phyloP scores from a whole-genome alignment of 441 rosid species.

The Aquilaria agallochum region DNA sequence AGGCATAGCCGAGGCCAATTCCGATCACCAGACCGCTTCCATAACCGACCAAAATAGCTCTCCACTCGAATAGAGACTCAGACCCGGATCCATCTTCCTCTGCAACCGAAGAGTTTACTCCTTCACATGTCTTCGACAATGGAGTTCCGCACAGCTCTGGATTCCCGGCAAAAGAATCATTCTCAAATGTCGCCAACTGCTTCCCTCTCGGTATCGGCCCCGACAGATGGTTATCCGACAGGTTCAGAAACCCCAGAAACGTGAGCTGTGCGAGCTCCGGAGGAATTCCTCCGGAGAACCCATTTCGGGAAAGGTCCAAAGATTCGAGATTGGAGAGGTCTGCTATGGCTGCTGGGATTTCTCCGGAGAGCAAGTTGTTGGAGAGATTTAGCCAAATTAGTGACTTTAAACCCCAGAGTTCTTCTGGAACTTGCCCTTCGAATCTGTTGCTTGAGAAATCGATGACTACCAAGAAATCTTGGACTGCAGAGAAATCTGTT shows the following conservation, averaged over 20 bases:
- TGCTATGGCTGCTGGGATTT: conserved; percentile 9
- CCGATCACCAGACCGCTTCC: conserved; percentile 14
- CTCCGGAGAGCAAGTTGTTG: conserved; percentile 12
- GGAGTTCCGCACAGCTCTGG: conserved; percentile 10
- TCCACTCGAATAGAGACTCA: conserved; percentile 8
- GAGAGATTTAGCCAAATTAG: conserved; percentile 14
- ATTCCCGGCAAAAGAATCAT: conserved; percentile 3
- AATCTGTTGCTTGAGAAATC: conserved; percentile 2
- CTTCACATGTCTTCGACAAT: conserved; percentile 5
- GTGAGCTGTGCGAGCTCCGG: conserved; percentile 1
- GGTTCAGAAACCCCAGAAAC: conserved; percentile 5
- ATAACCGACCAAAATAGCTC: conserved; percentile 5
- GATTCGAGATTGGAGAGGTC: conserved; percentile 4
- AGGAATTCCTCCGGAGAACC: conserved; percentile 17
- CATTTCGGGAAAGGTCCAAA: conserved; percentile 22
- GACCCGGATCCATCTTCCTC: neutral
- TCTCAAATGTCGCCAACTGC: conserved; percentile 15
- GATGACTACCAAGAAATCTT: too few relatives aligned
- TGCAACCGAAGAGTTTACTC: neutral
- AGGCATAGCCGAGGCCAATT: neutral
- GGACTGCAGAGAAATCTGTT: too few relatives aligned
- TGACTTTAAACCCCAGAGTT: neutral
- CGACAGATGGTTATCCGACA: conserved; percentile 15
- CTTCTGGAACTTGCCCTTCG: conserved; percentile 12
- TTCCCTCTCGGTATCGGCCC: conserved; percentile 19